Evolutionary conservation across 1,284 basidiomycete genomes (phyloP), one percentile per base, ranked within the genome.

Genomic region (Taiwanofungus camphoratus): DNA sequence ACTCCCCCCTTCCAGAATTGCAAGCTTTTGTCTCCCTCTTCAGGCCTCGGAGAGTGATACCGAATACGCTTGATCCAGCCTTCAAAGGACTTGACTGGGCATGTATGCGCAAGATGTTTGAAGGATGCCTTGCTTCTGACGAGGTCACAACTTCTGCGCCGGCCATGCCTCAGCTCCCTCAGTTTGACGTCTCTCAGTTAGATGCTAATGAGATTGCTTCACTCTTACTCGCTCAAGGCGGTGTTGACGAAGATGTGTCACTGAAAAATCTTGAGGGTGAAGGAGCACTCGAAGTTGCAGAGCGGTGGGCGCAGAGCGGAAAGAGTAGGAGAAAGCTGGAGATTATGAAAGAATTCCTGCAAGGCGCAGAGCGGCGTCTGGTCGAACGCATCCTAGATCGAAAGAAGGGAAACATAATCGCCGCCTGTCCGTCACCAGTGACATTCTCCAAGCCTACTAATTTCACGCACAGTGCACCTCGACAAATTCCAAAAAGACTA

Each of bases 1-100:
- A 96, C 56, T 93, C 91, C 0, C 73, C 87, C 0, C 73, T 94
- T 1, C 87, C 88, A 0, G 93, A 97, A 58, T 73, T 97, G 1
- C 80, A 81, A 49, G 65, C 69, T 3, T 85, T 96, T 39, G 88
- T 94, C 11, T 65, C 74, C 0, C 67, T 92, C 8, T 95, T 97
- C 63, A 74, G 74, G 18, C 92, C 92, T 0, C 70, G 65, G 16
- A 68, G 74, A 2, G 63, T 95, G 1, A 75, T 89, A 2, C 92
- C 91, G 0, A 94, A 93, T 54, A 87, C 87, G 0, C 73, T 94
- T 5, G 71, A 82, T 21, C 76, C 81, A 0, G 63, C 66, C 2
- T 58, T 84, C 3, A 57, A 69, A 11, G 77, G 81, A 3, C 65
- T 87, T 4, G 88, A 92, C 52, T 87, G 82, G 75, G 70, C 73